Base-by-base conservation (phyloP, 306 rosid species). In the Purshia tridentata region DNA sequence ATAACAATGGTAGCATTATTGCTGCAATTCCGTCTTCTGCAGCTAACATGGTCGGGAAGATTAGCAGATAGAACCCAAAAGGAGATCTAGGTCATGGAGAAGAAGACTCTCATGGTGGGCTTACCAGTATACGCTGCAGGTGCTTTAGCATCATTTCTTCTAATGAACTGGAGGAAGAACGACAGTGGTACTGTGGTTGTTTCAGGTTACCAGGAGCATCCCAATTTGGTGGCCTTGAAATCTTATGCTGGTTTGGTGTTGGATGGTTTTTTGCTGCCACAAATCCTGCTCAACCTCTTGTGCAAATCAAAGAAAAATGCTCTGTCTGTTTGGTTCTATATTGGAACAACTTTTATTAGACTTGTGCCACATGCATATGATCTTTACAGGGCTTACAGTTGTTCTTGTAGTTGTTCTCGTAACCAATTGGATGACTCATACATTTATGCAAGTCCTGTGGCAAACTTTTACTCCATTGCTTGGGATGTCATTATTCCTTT, bases 211-310 rank as follows among this genome's bases (percentile, higher is more conserved):
- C 19, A 53, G 73, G 66, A 73, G 77, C 20, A 39, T 73, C 9
- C 61, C 15, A 13, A 73, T 67, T 74, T 61, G 60, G 76, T 15
- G 22, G 48, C 65, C 47, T 52, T 55, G 47, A 69, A 62, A 55
- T 69, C 80, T 14, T 80, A 46, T 53, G 55, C 23, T 8, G 76
- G 74, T 63, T 50, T 74, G 73, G 83, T 88, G 8, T 69, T 80
- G 72, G 89, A 86, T 69, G 78, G 86, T 6, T 88, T 91, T 79
- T 84, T 91, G 60, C 58, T 91, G 51, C 94, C 92, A 51, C 89
- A 88, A 61, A 81, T 88, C 5, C 62, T 86, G 10, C 72, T 85
- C 22, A 91, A 85, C 70, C 2, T 55, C 22, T 41, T 80, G 53
- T 54, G 69, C n/a, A 68, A 75, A 18, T 59, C 77, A 50, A 74